Base-by-base conservation (phyloP, 75 land plant species). In the Pinus tabuliformis region DNA sequence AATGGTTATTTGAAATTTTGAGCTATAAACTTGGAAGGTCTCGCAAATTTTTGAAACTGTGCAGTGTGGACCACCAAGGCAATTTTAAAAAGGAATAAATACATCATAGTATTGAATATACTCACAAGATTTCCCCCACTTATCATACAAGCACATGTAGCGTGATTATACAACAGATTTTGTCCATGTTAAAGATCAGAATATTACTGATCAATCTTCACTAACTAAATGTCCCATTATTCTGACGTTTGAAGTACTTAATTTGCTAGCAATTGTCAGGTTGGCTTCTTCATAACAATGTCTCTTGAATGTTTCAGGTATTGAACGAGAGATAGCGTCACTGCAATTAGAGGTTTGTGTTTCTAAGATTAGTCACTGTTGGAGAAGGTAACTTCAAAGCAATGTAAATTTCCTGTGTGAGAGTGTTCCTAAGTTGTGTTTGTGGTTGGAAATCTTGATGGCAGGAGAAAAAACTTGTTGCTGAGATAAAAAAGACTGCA, bases 401-500 rank as follows among this genome's bases (percentile, higher is more conserved):
- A 60, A 56, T 24, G 56, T 57, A 45, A 11, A 68, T 18, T 68
- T 39, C 42, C 21, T 20, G 6, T 68, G n/a, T 8, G 9, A 6
- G 8, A 9, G 3, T n/a, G 11, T 63, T 26, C 17, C 65, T 28
- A 42, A 33, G 26, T 26, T 22, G 57, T 56, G 79, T 36, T 74
- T 20, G 2, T 77, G 72, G 74, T 39, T 66, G 20, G 71, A 66
- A 5, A 39, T 22, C 14, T 26, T 49, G 7, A 52, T 61, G 62
- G 26, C 90, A 96, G 99, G 99, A 97, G 81, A 97, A 89, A 76
- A 97, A 92, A 72, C 82, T 97, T 75, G 99, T 97, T 52, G 98
- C 93, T 17, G 99, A 97, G 92, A 97, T 97, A 12, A 97, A 97
- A 86, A 90, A 92, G 81, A 94, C 97, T 54, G 99, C 99, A 58